A percentile compares a stretch with the other conserved stretches of the same genome.
Evolutionary conservation across 2,329 filamentous ascomycete species (phyloP).

Genomic region (Botrytis cinerea): DNA sequence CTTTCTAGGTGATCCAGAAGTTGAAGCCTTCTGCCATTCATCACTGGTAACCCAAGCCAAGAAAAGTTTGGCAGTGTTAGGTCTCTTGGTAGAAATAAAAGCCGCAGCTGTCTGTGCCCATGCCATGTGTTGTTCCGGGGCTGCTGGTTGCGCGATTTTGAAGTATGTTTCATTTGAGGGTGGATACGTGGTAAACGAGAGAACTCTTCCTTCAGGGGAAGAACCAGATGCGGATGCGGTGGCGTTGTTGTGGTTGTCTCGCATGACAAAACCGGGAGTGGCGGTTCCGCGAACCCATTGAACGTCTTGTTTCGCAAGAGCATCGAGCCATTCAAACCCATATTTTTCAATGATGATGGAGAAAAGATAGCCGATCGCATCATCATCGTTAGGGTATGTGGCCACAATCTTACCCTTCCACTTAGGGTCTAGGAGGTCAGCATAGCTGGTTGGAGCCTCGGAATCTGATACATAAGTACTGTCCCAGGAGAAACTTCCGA

Average conservation of each 20-base stretch:
- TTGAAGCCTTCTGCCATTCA: background rate
- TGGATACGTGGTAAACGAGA: background rate
- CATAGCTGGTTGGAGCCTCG: slow-evolving; percentile 4
- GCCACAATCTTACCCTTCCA: slow-evolving; percentile 18
- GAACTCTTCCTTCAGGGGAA: background rate
- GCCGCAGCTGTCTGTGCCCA: slow-evolving; percentile 5
- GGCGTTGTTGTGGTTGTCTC: background rate
- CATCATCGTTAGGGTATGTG: slow-evolving; percentile 11
- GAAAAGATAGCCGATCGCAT: background rate
- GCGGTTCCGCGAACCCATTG: slow-evolving; percentile 14
- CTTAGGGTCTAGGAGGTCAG: slow-evolving; percentile 1
- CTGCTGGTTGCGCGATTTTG: background rate
- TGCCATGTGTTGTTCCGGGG: slow-evolving; percentile 9
- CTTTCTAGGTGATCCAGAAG: background rate
- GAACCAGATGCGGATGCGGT: background rate
- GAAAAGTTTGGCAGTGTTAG: background rate
- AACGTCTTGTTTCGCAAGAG: background rate
- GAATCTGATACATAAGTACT: slow-evolving; percentile 19
- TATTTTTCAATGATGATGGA: slow-evolving; percentile 8
- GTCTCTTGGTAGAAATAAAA: background rate
- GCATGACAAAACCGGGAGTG: background rate
- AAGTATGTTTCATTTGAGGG: background rate
- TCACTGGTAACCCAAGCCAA: slow-evolving; percentile 10
- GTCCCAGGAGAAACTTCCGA: background rate
- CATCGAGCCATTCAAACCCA: background rate